Base-by-base conservation (phyloP, 352 stramenopile genomes). In the Pythium utonaiense region DNA sequence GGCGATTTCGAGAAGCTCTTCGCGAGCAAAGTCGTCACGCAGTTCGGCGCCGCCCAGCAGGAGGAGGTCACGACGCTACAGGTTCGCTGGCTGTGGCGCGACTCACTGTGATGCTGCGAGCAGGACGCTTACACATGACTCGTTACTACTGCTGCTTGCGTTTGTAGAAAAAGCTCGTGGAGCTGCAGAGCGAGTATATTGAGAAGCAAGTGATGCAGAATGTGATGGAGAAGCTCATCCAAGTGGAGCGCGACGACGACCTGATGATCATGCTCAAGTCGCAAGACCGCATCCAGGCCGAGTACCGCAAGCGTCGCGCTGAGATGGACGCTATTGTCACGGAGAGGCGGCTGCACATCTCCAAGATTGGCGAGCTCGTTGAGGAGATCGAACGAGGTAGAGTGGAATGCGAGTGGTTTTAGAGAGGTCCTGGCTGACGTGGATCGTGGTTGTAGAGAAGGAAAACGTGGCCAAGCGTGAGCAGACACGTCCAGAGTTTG, bases 201-300 rank as follows among this genome's bases (percentile, higher is more conserved):
- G 53, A 70, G 31, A 84, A 88, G 53, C 83, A 92, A 55, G 69
- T 77, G 45, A 74, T 82, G 40, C 83, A 92, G 51, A 90, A 89
- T 58, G 47, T 92, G 34, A 62, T 92, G 64, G 80, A 90, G 45
- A 83, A 83, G 61, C 67, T 92, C 61, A 67, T 78, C n/a, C 75
- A 88, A n/a, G 63, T 85, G 14, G 70, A 86, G 50, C 70, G 64
- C 21, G 45, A 73, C 24, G 71, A 81, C 30, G 78, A 78, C 7
- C 47, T 89, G 21, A 62, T 72, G 44, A 64, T 53, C 16, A 68
- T 63, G 68, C 61, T 47, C 53, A 67, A 6, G 16, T 44, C 19
- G 22, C 53, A 21, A 67, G 62, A 51, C 70, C 70, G 38, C 19
- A 62, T 67, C 1, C 61, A 83, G 33, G 62, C 57, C 13, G 63